Conservation (phyloP, 2,329 filamentous ascomycete genomes). For the Alternaria hordeiaustralica region DNA sequence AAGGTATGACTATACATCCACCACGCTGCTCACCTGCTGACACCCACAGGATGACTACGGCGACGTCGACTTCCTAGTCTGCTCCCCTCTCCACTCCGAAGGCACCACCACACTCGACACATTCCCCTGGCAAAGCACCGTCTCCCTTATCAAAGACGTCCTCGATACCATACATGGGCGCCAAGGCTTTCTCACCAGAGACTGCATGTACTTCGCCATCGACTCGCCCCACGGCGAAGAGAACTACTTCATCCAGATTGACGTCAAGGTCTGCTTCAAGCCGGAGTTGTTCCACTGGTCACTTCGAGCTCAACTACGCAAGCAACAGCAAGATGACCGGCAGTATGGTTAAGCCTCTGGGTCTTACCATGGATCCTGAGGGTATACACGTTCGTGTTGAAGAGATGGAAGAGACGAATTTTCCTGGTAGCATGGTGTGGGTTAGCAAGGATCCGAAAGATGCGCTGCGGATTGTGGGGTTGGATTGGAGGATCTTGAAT, state of each 20-base stretch:
- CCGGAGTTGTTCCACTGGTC: constrained; percentile 29
- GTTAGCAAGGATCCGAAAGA: constrained; percentile 28
- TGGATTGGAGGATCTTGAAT: constrained; percentile 27
- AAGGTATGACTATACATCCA: constrained; percentile 18
- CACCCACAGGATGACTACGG: constrained; percentile 16
- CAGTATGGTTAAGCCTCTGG: constrained; percentile 34
- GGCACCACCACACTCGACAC: not conserved
- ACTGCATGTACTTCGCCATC: constrained; percentile 36
- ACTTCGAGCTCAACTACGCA: constrained; percentile 30
- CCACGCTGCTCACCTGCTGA: not conserved
- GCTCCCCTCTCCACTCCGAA: constrained; percentile 13
- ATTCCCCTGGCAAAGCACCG: constrained; percentile 20
- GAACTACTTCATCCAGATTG: constrained; percentile 31
- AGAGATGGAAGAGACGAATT: constrained; percentile 32
- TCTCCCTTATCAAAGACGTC: constrained; percentile 19
- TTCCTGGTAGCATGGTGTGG: constrained; percentile 29
- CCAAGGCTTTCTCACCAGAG: constrained; percentile 17
- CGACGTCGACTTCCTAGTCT: constrained; percentile 36
- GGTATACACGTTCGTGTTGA: constrained; percentile 33
- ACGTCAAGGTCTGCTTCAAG: constrained; percentile 33
- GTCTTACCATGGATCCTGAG: constrained; percentile 30
- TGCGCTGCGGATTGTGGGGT: constrained; percentile 23
- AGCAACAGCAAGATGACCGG: constrained; percentile 33
- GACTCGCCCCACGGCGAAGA: constrained; percentile 4
- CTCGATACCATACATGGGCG: constrained; percentile 26